A percentile compares a stretch with the other conserved stretches of the same genome.
Evolutionary conservation across 805 yeast genomes (phyloP).

Genomic region (Hanseniaspora hatyaiensis): DNA sequence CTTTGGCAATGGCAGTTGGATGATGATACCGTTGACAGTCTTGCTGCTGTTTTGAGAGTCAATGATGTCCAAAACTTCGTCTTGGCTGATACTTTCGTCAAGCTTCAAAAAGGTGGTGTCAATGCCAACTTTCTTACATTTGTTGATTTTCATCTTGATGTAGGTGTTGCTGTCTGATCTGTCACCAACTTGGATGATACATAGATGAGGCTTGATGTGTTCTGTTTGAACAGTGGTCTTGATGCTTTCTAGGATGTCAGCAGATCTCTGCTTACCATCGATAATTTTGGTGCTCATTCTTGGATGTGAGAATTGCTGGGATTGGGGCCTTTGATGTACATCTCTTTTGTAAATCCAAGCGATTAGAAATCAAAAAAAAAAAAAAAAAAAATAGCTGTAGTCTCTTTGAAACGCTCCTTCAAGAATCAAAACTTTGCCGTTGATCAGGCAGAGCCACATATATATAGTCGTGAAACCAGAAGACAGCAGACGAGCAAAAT

Average conservation of each 20-base stretch:
- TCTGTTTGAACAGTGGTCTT: conserved; percentile 3
- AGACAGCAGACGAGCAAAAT: no score
- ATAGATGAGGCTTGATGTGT: conserved; percentile 60
- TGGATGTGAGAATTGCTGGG: no score
- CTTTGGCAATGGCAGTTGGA: conserved; percentile 81
- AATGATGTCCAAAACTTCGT: conserved; percentile 47
- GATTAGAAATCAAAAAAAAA: no score
- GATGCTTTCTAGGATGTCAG: conserved; percentile 12
- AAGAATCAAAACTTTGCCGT: no score
- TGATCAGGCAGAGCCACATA: no score
- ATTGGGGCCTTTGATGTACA: no score
- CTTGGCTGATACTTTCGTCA: conserved; percentile 43
- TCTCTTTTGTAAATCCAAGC: no score
- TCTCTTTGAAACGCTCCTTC: no score
- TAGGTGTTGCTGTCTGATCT: conserved; percentile 87
- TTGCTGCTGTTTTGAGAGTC: conserved; percentile 60
- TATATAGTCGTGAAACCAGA: no score
- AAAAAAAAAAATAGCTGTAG: no score
- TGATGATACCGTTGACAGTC: conserved; percentile 70
- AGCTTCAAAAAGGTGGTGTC: conserved; percentile 54
- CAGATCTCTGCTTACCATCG: conserved; percentile 16
- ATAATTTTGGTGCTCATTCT: conserved; percentile 14
- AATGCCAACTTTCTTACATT: conserved; percentile 75
- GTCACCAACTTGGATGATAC: conserved; percentile 80
- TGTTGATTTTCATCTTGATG: conserved; percentile 82